Base-by-base conservation (phyloP, 768 basidiomycete species). In the Rhizopogon rudus region DNA sequence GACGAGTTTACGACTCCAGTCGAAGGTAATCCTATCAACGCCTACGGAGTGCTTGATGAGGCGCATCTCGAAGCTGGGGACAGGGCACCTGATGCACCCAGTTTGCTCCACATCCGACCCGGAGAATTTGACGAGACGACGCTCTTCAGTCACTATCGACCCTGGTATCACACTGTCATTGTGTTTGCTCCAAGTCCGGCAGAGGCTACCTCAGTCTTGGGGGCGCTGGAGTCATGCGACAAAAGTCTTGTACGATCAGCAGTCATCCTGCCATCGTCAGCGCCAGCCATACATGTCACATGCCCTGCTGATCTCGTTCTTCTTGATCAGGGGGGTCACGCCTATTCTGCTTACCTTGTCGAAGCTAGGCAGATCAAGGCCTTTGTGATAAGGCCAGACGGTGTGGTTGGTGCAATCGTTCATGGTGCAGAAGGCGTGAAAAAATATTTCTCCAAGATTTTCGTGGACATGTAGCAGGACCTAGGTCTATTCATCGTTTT, bases 31-130 rank as follows among this genome's bases (percentile, higher is more conserved):
- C 60, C 53, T 0, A 46, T 56, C 43, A 49, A 33, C 28, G 54
- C 64, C 6, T 65, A 65, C 9, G 52, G 58, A 17, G 4, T 51
- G 9, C 22, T 65, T 8, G 57, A 63, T 4, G 68, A 72, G 43
- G 65, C 60, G 0, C 59, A 53, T 8, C 41, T 77, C 5, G 60
- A 65, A 1, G 78, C 77, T 5, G 77, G 78, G 0, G 78, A 80
- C 59, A 67, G 77, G 37, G 76, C 76, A 8, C 76, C 76, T 0
- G 76, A 78, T 55, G 75, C 77, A 2, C 65, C 75, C 0, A 68
- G 56, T 12, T 61, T 77, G 20, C 54, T 68, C 2, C 13, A 5
- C 35, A 22, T 50, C 53, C 55, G 68, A n/a, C 42, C 13, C 51
- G 14, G 52, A 58, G 8, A 54, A 55, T 20, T 63, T 16, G 2